A percentile compares a stretch with the other conserved stretches of the same genome.
Conservation (phyloP, 2,329 filamentous ascomycete genomes). For the Colletotrichum euphorbiae region DNA sequence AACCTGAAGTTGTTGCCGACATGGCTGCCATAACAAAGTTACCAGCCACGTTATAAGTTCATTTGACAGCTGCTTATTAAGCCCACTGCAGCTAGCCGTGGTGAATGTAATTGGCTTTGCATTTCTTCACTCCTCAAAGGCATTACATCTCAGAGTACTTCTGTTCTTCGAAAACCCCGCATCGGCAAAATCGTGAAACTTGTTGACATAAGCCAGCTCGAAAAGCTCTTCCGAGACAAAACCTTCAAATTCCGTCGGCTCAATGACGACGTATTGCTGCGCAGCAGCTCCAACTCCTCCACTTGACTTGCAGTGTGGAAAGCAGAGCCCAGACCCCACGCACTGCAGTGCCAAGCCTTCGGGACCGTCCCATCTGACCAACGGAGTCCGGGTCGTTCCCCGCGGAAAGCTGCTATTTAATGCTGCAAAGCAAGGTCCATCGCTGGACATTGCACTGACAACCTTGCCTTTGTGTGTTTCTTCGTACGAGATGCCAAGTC, state of each 20-base stretch:
- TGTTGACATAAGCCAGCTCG: not conserved
- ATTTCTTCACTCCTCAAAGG: too few relatives aligned
- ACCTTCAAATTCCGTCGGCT: not conserved
- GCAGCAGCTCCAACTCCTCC: constrained; percentile 3
- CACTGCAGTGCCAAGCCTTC: constrained; percentile 16
- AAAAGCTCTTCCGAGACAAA: constrained; percentile 3
- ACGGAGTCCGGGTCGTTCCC: constrained; percentile 33
- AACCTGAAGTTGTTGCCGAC: too few relatives aligned
- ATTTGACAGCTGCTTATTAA: too few relatives aligned
- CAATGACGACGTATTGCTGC: not conserved
- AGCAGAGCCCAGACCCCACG: constrained; percentile 4
- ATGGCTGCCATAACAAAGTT: too few relatives aligned
- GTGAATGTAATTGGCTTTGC: too few relatives aligned
- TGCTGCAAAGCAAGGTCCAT: not conserved
- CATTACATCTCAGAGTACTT: too few relatives aligned
- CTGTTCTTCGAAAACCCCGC: not conserved
- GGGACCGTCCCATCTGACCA: constrained; percentile 37
- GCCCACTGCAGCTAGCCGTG: too few relatives aligned
- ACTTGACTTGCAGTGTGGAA: constrained; percentile 1
- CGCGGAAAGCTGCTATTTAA: constrained; percentile 1
- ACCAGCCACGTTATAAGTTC: too few relatives aligned
- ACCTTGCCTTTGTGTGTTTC: constrained; percentile 24
- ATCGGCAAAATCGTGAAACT: not conserved
- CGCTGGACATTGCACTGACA: not conserved
- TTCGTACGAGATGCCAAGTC: constrained; percentile 37